Evolutionary conservation across 2,329 filamentous ascomycete genomes (phyloP).

Genomic region (Ustulina deusta): DNA sequence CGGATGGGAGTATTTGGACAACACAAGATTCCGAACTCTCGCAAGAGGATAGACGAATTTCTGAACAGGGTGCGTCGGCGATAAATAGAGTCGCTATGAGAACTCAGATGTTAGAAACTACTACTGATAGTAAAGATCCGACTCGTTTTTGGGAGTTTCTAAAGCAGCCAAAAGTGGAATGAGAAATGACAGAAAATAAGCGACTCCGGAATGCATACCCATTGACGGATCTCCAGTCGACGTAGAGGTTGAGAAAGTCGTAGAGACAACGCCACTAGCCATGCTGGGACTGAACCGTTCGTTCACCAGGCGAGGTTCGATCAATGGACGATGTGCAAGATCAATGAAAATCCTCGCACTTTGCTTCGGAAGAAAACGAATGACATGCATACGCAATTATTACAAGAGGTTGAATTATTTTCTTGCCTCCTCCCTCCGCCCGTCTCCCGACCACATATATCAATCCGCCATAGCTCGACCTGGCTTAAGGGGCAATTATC

Average conservation of each 20-base stretch:
- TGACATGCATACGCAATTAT: not conserved
- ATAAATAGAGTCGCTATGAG: slow-evolving; percentile 5
- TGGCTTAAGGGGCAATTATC: not conserved
- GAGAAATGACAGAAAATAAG: not conserved
- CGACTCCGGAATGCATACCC: not conserved
- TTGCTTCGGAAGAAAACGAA: not conserved
- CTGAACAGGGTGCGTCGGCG: slow-evolving; percentile 8
- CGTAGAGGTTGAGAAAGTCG: slow-evolving; percentile 10
- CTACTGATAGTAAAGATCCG: not conserved
- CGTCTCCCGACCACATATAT: not conserved
- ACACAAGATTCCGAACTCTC: not conserved
- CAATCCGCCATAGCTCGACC: not conserved
- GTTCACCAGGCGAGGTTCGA: not conserved
- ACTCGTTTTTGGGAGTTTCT: not conserved
- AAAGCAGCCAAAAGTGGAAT: not conserved
- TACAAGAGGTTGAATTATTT: not conserved
- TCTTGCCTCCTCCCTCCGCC: not conserved
- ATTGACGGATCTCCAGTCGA: slow-evolving; percentile 3
- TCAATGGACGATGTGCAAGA: not conserved
- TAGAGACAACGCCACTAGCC: slow-evolving; percentile 7
- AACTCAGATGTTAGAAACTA: not conserved
- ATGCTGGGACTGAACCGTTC: not conserved
- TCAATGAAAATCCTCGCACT: not conserved
- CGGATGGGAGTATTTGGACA: slow-evolving; percentile 21
- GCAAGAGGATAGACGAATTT: slow-evolving; percentile 10